Percentiles rank a stretch among this genome's conserved stretches.
These are phyloP conservation scores for Lipomyces yarrowii DNA, from an alignment of 1,139 yeast species.

Conservation along the genomic window DNA sequence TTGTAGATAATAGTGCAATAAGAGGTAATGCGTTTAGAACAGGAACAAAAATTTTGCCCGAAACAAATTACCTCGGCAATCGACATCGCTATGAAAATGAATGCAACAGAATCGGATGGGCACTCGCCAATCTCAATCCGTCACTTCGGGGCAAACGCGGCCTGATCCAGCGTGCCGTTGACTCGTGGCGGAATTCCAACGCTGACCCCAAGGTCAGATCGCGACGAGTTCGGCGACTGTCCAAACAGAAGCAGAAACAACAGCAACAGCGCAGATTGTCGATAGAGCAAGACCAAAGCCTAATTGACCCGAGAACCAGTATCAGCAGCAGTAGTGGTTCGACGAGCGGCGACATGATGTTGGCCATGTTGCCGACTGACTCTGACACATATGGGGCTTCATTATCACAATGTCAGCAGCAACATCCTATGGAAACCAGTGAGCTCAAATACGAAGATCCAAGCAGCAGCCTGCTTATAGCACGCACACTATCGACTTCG, in stretches of 20 bases:
- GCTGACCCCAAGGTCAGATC: constrained; percentile 47
- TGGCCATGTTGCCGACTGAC: background rate
- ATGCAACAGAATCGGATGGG: constrained; percentile 54
- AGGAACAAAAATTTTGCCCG: no score
- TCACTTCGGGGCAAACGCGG: constrained; percentile 49
- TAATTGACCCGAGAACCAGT: background rate
- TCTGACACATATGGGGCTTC: background rate
- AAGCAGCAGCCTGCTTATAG: background rate
- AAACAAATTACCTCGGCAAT: constrained; percentile 48
- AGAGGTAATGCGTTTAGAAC: no score
- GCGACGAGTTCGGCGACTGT: constrained; percentile 43
- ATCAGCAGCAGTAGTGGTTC: background rate
- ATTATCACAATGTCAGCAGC: background rate
- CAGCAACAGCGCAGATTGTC: constrained; percentile 1
- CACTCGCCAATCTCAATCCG: constrained; percentile 48
- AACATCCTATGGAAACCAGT: background rate
- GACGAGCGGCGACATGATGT: background rate
- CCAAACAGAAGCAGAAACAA: constrained; percentile 9
- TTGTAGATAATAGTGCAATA: no score
- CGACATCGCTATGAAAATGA: constrained; percentile 50
- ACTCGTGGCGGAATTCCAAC: constrained; percentile 49
- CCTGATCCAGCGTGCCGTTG: constrained; percentile 53
- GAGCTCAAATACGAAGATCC: background rate
- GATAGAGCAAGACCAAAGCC: background rate
- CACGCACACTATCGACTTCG: background rate